These are phyloP conservation scores for Hemisphaericaspora xylanilytica DNA, from an alignment of 1,139 yeast genomes.

Conservation along the genomic window DNA sequence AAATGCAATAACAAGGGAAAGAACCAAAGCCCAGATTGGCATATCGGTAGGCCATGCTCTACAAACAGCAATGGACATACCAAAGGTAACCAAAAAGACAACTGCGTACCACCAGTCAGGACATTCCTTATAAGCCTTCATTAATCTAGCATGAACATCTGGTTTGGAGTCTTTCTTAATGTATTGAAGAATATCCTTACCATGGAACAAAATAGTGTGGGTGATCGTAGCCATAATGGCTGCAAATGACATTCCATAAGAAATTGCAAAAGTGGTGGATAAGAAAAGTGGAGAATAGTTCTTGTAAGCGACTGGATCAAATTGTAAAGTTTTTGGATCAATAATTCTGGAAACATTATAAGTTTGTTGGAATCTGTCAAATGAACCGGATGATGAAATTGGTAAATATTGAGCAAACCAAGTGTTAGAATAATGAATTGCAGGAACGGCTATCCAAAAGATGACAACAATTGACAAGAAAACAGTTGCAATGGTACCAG, in stretches of 20 bases:
- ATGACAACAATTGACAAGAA: slow-evolving; percentile 42
- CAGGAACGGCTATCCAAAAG: slow-evolving; percentile 44
- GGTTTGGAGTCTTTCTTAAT: slow-evolving; percentile 44
- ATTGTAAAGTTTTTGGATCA: slow-evolving; percentile 29
- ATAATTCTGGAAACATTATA: slow-evolving; percentile 46
- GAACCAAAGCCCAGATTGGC: slow-evolving; percentile 38
- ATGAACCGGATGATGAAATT: slow-evolving; percentile 39
- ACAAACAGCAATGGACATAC: slow-evolving; percentile 37
- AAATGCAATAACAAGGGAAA: slow-evolving; percentile 41
- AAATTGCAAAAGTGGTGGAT: slow-evolving; percentile 60
- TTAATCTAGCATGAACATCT: slow-evolving; percentile 63
- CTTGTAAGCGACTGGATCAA: slow-evolving; percentile 47
- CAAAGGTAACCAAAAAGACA: slow-evolving; percentile 44
- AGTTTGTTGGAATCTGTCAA: slow-evolving; percentile 32
- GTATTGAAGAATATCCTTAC: slow-evolving; percentile 48
- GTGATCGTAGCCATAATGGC: slow-evolving; percentile 56
- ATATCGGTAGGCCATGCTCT: slow-evolving; percentile 45
- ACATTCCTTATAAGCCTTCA: slow-evolving; percentile 54
- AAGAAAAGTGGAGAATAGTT: slow-evolving; percentile 54
- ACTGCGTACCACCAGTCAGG: slow-evolving; percentile 68
- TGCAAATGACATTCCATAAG: slow-evolving; percentile 66
- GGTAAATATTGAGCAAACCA: slow-evolving; percentile 48
- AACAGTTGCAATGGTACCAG: slow-evolving; percentile 53
- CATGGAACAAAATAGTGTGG: slow-evolving; percentile 56
- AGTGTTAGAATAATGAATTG: slow-evolving; percentile 39